Percentiles rank a stretch among this genome's conserved stretches.
phyloP scores from a whole-genome alignment of 2,329 filamentous ascomycete species.

The Colletotrichum sojae region DNA sequence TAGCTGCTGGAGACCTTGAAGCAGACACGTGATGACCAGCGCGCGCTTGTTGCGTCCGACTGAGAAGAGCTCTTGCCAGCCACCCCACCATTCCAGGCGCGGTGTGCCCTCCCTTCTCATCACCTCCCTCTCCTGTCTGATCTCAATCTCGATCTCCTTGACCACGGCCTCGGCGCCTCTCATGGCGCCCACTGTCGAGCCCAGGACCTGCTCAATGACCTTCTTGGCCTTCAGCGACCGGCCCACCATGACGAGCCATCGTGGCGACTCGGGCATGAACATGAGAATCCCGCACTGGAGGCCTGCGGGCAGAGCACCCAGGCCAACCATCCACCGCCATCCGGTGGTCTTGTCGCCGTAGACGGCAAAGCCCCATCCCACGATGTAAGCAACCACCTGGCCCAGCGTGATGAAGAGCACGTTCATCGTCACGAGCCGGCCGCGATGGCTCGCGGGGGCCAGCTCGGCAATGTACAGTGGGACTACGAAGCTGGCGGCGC shows the following conservation, averaged over 20 bases:
- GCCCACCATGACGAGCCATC: conserved; percentile 85
- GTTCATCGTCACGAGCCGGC: conserved; percentile 85
- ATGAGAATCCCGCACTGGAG: conserved; percentile 78
- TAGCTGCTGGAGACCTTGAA: conserved; percentile 90
- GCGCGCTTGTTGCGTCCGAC: conserved; percentile 80
- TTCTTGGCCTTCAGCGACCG: conserved; percentile 71
- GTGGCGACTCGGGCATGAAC: conserved; percentile 88
- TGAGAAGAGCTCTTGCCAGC: conserved; percentile 67
- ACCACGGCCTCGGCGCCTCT: conserved; percentile 72
- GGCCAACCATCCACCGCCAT: conserved; percentile 93
- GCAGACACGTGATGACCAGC: conserved; percentile 85
- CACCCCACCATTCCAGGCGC: conserved; percentile 56
- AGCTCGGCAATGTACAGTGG: conserved; percentile 92
- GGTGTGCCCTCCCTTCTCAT: conserved; percentile 61
- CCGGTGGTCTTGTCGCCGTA: conserved; percentile 67
- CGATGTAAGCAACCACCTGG: conserved; percentile 88
- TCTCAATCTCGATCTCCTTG: conserved; percentile 79
- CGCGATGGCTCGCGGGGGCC: conserved; percentile 81
- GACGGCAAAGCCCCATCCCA: conserved; percentile 82
- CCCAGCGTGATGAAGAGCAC: conserved; percentile 88
- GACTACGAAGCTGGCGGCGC: conserved; percentile 84
- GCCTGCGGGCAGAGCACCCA: conserved; percentile 83
- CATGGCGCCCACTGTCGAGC: conserved; percentile 60
- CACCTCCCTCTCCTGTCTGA: conserved; percentile 75
- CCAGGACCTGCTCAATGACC: conserved; percentile 77